phyloP scores from a whole-genome alignment of 2,329 filamentous ascomycete species.

The Chrysosporium keratinophilum region DNA sequence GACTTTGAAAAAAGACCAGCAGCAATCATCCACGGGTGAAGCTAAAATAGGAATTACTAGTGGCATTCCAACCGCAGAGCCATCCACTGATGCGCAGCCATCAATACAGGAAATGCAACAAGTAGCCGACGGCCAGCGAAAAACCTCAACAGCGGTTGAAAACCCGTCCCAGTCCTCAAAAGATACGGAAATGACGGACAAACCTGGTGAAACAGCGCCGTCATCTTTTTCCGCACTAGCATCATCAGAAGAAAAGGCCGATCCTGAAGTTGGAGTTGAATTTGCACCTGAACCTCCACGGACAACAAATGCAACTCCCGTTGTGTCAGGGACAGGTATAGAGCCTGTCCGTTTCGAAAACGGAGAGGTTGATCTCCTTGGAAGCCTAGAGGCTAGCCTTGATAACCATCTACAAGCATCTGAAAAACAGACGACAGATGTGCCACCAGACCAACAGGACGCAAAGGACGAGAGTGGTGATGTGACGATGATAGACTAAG shows the following conservation, averaged over 20 bases:
- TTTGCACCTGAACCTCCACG: neutral
- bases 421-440: neutral
- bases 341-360: slow-evolving; percentile 21
- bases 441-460: neutral
- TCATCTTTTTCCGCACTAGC: slow-evolving; percentile 1
- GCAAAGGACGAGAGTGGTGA: neutral
- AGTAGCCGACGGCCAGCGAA: neutral
- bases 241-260: neutral
- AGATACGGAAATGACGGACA: neutral
- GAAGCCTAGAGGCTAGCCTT: slow-evolving; percentile 39
- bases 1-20: slow-evolving; percentile 15
- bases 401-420: slow-evolving; percentile 6
- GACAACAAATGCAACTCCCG: neutral
- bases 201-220: neutral
- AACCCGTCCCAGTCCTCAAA: slow-evolving; percentile 12
- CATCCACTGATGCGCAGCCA: slow-evolving; percentile 8
- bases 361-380: slow-evolving; percentile 38
- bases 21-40: neutral
- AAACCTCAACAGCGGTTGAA: neutral
- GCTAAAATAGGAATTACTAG: neutral
- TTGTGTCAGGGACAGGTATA: neutral
- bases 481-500: slow-evolving; percentile 5
- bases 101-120: slow-evolving; percentile 9
- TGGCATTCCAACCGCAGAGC: slow-evolving; percentile 2
- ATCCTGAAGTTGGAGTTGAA: neutral